Base-by-base conservation (phyloP, 1,139 yeast genomes). In the Hyphopichia burtonii region DNA sequence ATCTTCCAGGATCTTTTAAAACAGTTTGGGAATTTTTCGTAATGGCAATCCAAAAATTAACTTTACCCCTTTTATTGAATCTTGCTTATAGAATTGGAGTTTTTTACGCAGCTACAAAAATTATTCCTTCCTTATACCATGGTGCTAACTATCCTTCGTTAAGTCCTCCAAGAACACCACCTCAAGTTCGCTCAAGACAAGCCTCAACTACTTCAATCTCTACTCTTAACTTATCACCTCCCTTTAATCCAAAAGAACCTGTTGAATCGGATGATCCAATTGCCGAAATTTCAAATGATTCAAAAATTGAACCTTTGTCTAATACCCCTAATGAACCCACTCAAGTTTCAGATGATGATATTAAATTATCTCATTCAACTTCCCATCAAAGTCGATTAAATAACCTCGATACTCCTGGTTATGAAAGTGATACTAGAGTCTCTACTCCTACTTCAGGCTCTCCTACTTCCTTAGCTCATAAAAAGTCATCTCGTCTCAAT, bases 61-160 rank as follows among this genome's bases (percentile, higher is more conserved):
- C 96, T 0, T 81, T 95, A 7, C 88, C 96, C 2, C 83, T 93
- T 19, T 68, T 89, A 33, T 74, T 90, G 30, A 89, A 90, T 51
- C 71, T 93, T 52, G 89, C 90, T 2, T 91, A 87, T 58, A 76
- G 99, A 54, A 80, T 93, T 20, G 76, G 88, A 2, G 96, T 91
- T 3, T 89, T 91, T 55, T 89, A 88, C 57, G 90, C 96, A 2
- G 97, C 98, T 4, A 87, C 97, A 14, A 83, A 95, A 59, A 90
- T 93, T 47, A 88, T 93, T 18, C 98, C 99, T 1, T 83, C 88
- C 17, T 66, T 89, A 46, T 71, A 72, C 52, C 71, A 72, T 48
- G 68, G 68, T 14, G 62, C 65, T 1, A 54, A 65, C 17, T 65
- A 66, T 44, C 72, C 69, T 23, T 53, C 61, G 19, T 45, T 50